Base-by-base conservation (phyloP, 345 rosid genomes). In the Xanthoceras sorbifolium region DNA sequence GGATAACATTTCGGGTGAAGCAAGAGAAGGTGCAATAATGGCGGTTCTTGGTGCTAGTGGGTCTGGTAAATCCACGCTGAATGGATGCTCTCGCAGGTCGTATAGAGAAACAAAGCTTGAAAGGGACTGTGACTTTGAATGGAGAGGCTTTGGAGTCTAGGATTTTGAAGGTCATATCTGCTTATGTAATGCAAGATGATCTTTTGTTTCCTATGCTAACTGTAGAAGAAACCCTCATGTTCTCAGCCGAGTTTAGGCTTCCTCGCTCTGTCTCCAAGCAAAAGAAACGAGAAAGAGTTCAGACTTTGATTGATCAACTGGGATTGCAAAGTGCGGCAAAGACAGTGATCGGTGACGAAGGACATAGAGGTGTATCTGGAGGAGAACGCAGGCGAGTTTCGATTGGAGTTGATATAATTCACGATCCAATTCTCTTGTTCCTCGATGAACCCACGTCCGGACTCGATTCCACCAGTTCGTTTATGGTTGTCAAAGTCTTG, bases 321-420 rank as follows among this genome's bases (percentile, higher is more conserved):
- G 88, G 88, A 3, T 73, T 85, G 23, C 73, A 76, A 68, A 85
- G 69, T 65, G 87, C 82, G 0, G 85, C 85, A 0, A 80, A 80
- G 25, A 85, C 85, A 5, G 69, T 85, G 1, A 85, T 85, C 32
- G 85, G 87, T 25, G 87, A 85, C 36, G 87, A 85, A 69, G 78
- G 82, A 7, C 87, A 82, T 31, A 67, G 87, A 4, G 87, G 87
- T 0, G 84, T 85, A 3, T 82, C 85, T 0, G 85, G 85, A 34
- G 85, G 87, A 11, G 87, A 85, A 52, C 80, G 85, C 17, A 85
- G 85, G 59, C 80, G 87, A 2, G 87, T 85, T n/a, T 85, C 87
- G 1, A 82, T 78, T 4, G 82, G 81, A 15, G 76, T 73, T 50
- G 82, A 77, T 22, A 78, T 82, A 66, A 78, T 79, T 42, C 84